Conservation (phyloP, 2,329 filamentous ascomycete species). For the Incumbomyces lentus region DNA sequence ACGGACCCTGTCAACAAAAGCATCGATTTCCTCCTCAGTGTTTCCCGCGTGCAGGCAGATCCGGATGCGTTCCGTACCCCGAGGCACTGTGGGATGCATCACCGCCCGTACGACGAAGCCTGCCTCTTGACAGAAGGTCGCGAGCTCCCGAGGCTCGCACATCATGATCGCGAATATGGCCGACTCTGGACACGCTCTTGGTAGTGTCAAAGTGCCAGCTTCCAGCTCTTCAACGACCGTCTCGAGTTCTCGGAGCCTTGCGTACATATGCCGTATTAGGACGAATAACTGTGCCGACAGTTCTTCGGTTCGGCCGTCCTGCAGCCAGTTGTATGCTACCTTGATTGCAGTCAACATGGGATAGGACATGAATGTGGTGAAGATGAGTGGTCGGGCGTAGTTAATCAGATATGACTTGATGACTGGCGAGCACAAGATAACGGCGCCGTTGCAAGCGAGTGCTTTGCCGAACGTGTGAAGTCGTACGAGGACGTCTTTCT, state of each 20-base stretch:
- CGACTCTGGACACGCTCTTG: slow-evolving; percentile 36
- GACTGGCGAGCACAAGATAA: slow-evolving; percentile 51
- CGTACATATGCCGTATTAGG: slow-evolving; percentile 38
- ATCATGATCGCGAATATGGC: slow-evolving; percentile 58
- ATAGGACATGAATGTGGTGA: slow-evolving; percentile 59
- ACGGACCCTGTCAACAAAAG: slow-evolving; percentile 39
- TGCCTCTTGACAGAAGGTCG: slow-evolving; percentile 47
- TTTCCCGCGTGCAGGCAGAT: slow-evolving; percentile 61
- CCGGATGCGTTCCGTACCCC: slow-evolving; percentile 52
- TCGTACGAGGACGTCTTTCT: slow-evolving; percentile 40
- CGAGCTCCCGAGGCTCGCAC: slow-evolving; percentile 46
- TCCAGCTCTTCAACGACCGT: slow-evolving; percentile 9
- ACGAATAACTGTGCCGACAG: slow-evolving; percentile 29
- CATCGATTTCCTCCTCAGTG: slow-evolving; percentile 46
- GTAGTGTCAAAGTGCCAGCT: slow-evolving; percentile 25
- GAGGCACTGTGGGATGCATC: slow-evolving; percentile 57
- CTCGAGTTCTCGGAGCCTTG: slow-evolving; percentile 33
- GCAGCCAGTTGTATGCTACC: slow-evolving; percentile 48
- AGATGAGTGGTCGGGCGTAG: slow-evolving; percentile 65
- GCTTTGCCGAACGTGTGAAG: slow-evolving; percentile 47
- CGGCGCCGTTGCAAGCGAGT: slow-evolving; percentile 52
- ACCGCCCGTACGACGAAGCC: slow-evolving; percentile 56
- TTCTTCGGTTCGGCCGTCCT: slow-evolving; percentile 37
- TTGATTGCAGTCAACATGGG: slow-evolving; percentile 50
- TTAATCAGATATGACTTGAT: slow-evolving; percentile 60